These are phyloP conservation scores for Gossypium rotundifolium DNA, from an alignment of 345 rosid species.

Conservation along the genomic window DNA sequence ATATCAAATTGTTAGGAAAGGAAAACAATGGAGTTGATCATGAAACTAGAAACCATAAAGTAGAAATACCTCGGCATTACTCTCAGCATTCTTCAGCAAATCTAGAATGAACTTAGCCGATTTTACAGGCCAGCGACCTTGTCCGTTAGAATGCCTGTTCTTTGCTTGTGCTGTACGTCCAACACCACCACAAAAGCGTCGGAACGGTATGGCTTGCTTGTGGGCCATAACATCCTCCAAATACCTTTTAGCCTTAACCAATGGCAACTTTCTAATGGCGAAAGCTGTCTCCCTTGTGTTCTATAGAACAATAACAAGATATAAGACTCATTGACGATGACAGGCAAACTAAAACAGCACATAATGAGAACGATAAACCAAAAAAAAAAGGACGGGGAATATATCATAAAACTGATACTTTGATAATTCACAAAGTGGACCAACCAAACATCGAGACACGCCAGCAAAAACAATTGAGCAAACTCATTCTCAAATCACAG, in stretches of 20 bases:
- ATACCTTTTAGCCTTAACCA: constrained; percentile 90
- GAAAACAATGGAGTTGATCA: not conserved
- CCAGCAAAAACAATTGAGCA: not conserved
- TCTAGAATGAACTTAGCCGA: constrained; percentile 85
- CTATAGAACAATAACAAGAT: constrained; percentile 19
- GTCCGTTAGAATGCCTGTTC: constrained; percentile 90
- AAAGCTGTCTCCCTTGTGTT: constrained; percentile 91
- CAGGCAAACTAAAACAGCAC: not conserved
- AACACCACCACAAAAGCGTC: constrained; percentile 86
- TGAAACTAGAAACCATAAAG: not conserved
- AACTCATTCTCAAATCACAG: not conserved
- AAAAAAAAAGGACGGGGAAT: not conserved
- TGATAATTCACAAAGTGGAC: not conserved
- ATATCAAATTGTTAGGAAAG: not conserved
- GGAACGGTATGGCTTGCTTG: constrained; percentile 96
- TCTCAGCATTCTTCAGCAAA: constrained; percentile 90
- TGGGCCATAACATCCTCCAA: constrained; percentile 93
- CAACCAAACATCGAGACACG: not conserved
- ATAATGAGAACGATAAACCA: not conserved
- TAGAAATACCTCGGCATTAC: constrained; percentile 72
- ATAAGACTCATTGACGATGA: not conserved
- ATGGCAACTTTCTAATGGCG: constrained; percentile 72
- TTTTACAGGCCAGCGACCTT: constrained; percentile 94
- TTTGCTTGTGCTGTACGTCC: constrained; percentile 99
- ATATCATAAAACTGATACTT: not conserved